Evolutionary conservation across 208 protist species (phyloP), one percentile per base, ranked within the genome.

Genomic region (Trypanosoma vivax): DNA sequence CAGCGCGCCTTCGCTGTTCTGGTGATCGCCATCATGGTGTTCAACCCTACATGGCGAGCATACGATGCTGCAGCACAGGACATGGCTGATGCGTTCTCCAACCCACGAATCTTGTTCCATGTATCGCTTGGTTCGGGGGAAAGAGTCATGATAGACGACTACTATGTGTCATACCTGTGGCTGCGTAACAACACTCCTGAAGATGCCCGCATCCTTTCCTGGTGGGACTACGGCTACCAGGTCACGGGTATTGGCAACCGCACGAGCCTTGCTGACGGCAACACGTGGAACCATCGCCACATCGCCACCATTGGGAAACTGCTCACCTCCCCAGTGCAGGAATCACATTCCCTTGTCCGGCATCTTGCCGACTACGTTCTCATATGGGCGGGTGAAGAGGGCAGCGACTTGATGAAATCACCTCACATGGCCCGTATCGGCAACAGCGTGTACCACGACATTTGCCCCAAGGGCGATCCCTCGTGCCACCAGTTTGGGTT

Each of bases 191-290:
- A 98, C 73, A 99, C 97, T 1, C 58, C 87, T 1, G 47, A 65
- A 10, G 83, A 99, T 54, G 92, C 97, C n/a, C 78, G 77, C 47
- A 60, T 99, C 10, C 94, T 99, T 78, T 72, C 88, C 2, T 99
- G 97, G 97, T 99, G 98, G 97, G 98, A 99, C 78, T 99, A 99
- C 66, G 98, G 98, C 41, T 99, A 99, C 73, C 98, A 99, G 72
- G 90, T 99, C 58, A 92, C 90, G 2, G 90, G 77, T 31, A 98
- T 99, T 77, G 95, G 84, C 23, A 98, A 98, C 58, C 65, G 97
- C 50, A 99, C 90, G 9, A 79, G 90, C 19, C 67, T 99, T 24
- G 96, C 97, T 16, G 97, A 99, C 73, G 98, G 98, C 68, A 99
- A 99, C 90, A 99, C 97, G 2, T 99, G 97, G 95, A 99, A 99